Conservation (phyloP, 257 asterid species). For the Rehmannia glutinosa region DNA sequence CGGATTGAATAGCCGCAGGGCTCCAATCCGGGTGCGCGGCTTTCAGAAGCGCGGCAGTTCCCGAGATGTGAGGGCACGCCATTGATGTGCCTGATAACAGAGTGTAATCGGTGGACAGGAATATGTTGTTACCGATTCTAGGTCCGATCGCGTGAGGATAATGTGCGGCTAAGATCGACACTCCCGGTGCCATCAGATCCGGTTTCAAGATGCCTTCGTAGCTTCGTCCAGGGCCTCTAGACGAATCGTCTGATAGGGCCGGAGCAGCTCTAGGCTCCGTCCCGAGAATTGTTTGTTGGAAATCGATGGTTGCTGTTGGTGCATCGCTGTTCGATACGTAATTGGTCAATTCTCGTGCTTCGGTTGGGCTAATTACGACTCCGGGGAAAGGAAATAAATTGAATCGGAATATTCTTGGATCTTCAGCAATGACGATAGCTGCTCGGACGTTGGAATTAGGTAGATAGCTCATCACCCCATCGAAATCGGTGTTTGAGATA, state of each 20-base stretch:
- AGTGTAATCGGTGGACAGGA: conserved; percentile 20
- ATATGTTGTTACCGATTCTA: conserved; percentile 13
- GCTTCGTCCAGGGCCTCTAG: conserved; percentile 20
- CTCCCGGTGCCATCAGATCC: conserved; percentile 30
- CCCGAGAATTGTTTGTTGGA: conserved; percentile 26
- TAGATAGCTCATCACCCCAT: not conserved
- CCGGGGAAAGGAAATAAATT: no score
- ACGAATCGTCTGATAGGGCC: conserved; percentile 12
- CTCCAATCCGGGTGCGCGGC: conserved; percentile 38
- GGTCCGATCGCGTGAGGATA: not conserved
- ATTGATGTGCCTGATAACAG: no score
- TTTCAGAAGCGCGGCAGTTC: conserved; percentile 33
- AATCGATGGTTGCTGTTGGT: conserved; percentile 21
- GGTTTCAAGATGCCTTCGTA: conserved; percentile 32
- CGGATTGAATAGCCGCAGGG: no score
- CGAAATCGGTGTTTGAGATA: not conserved
- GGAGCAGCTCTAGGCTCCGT: conserved; percentile 27
- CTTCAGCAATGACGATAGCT: conserved; percentile 25
- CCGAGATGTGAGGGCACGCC: conserved; percentile 40
- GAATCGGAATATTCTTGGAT: not conserved
- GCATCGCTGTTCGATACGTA: not conserved
- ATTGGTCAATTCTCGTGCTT: conserved; percentile 14
- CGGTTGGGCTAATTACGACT: conserved; percentile 18
- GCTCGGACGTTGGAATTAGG: conserved; percentile 6
- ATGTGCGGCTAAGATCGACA: conserved; percentile 23